These are phyloP conservation scores for Cyclotella kingstonii DNA, from an alignment of 108 stramenopile genomes.

Conservation along the genomic window DNA sequence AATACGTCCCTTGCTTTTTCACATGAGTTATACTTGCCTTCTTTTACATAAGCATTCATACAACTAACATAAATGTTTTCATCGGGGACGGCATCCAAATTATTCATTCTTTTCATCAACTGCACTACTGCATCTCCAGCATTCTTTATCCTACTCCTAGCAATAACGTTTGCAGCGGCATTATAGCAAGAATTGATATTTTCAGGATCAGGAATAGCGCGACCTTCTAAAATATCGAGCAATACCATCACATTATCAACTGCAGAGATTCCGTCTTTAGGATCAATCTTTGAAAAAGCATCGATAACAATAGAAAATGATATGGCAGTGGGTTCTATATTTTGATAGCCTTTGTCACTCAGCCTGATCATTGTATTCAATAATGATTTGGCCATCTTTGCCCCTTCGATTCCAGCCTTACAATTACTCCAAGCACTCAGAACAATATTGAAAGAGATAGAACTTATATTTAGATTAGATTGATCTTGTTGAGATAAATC, in stretches of 20 bases:
- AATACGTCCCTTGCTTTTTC: slow-evolving; percentile 18
- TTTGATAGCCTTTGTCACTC: slow-evolving; percentile 13
- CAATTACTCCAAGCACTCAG: slow-evolving; percentile 43
- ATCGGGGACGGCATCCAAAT: slow-evolving; percentile 39
- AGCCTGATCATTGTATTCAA: slow-evolving; percentile 36
- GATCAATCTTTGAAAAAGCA: slow-evolving; percentile 35
- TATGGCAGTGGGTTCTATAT: slow-evolving; percentile 28
- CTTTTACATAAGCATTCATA: slow-evolving; percentile 14
- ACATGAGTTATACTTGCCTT: slow-evolving; percentile 4
- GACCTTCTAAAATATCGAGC: slow-evolving; percentile 29
- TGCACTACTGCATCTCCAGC: slow-evolving; percentile 12
- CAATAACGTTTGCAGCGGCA: slow-evolving; percentile 28
- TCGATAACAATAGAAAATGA: slow-evolving; percentile 39
- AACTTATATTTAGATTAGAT: slow-evolving; percentile 3
- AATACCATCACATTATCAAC: slow-evolving; percentile 30
- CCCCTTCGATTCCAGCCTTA: slow-evolving; percentile 29
- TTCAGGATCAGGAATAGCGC: slow-evolving; percentile 10
- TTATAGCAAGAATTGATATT: slow-evolving; percentile 39
- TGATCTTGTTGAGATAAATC: slow-evolving; percentile 15
- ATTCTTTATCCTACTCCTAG: slow-evolving; percentile 15
- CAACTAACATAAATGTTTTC: slow-evolving; percentile 13
- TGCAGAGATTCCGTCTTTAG: background rate
- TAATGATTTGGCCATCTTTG: slow-evolving; percentile 32
- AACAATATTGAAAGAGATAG: slow-evolving; percentile 47
- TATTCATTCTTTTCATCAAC: slow-evolving; percentile 37